These are phyloP conservation scores for Colletotrichum kahawae DNA, from an alignment of 2,329 filamentous ascomycete genomes.

Conservation along the genomic window DNA sequence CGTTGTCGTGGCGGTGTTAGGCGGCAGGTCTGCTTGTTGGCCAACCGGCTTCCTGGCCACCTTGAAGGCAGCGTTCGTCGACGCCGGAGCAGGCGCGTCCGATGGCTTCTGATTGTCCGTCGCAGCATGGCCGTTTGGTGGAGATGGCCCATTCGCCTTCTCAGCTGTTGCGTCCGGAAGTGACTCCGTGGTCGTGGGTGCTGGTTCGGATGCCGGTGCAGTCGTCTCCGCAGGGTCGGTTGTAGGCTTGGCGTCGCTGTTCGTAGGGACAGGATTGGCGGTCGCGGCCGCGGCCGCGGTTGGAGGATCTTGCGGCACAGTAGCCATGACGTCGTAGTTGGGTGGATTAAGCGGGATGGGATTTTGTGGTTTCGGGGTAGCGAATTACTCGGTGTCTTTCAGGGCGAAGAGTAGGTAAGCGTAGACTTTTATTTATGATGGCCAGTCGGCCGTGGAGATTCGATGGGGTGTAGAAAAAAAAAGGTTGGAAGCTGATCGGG, in stretches of 20 bases:
- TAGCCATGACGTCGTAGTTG: slow-evolving; percentile 17
- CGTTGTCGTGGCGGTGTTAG: not conserved
- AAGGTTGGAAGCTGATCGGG: not conserved
- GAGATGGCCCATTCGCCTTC: not conserved
- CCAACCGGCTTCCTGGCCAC: not conserved
- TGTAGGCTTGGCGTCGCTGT: slow-evolving; percentile 4
- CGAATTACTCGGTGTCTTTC: not conserved
- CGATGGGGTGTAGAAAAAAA: not conserved
- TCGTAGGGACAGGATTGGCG: not conserved
- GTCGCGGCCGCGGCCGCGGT: not conserved
- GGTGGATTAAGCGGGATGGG: not conserved
- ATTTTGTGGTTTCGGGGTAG: not conserved
- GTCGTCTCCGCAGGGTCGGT: not conserved
- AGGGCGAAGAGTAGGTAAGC: not conserved
- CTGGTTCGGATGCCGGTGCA: not conserved
- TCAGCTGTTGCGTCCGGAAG: not conserved
- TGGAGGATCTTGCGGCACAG: slow-evolving; percentile 11
- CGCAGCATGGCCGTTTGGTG: not conserved
- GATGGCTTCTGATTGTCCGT: not conserved
- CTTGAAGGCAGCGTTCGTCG: not conserved
- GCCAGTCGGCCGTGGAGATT: not conserved
- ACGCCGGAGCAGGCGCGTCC: not conserved
- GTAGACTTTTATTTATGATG: not conserved
- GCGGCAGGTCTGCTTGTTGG: not conserved
- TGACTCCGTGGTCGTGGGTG: not conserved